Evolutionary conservation across 768 basidiomycete genomes (phyloP).

Genomic region (Panellus pusillus): DNA sequence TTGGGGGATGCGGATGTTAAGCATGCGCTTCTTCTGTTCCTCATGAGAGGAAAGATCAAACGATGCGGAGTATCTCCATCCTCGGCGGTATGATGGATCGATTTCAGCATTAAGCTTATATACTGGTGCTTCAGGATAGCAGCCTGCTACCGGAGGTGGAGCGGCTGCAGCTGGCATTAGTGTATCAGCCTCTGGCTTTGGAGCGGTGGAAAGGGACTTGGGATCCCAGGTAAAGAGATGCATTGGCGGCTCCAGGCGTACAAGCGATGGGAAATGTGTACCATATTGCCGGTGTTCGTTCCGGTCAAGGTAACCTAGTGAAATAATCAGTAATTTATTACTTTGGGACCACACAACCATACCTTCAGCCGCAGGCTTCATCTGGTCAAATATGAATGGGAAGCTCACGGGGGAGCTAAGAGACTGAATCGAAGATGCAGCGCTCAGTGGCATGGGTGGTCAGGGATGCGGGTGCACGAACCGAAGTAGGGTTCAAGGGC

Average conservation of each 20-base stretch:
- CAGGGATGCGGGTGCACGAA: no score
- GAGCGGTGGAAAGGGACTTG: background rate
- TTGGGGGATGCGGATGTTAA: constrained; percentile 1
- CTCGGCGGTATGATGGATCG: background rate
- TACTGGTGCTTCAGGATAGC: background rate
- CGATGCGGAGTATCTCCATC: constrained; percentile 1
- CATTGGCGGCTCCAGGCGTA: background rate
- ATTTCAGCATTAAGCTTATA: background rate
- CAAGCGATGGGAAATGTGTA: no score
- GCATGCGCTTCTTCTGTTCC: background rate
- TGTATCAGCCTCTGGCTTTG: background rate
- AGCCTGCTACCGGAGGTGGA: background rate
- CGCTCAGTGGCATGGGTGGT: no score
- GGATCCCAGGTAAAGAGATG: background rate
- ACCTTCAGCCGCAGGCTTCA: no score
- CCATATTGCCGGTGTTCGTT: background rate
- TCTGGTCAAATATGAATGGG: no score
- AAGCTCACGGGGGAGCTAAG: no score
- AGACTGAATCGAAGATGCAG: no score
- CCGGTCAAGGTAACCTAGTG: no score
- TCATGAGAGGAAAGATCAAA: background rate
- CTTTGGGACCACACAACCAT: no score
- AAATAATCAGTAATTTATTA: no score
- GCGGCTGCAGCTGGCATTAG: background rate
- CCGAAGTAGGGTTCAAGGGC: no score